Evolutionary conservation across 805 yeast species (phyloP), one percentile per base, ranked within the genome.

Genomic region (Candida ficus): DNA sequence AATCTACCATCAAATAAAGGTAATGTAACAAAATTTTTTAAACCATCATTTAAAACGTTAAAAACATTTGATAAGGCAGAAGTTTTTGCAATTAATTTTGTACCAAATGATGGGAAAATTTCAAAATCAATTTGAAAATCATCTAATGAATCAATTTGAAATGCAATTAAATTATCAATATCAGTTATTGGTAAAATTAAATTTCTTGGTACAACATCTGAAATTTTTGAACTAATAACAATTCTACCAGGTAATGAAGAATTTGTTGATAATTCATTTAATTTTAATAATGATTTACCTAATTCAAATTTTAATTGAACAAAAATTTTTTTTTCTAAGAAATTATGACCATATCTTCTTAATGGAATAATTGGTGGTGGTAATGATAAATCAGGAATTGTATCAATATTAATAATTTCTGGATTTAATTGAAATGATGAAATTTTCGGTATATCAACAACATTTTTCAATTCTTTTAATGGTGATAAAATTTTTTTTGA

Each of bases 341-440:
- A 93, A 60, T 88, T 93, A 62, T 93, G 99, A 13, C 99, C 99
- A 58, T 93, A 93, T 53, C 95, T 77, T 53, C 96, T 73, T 39
- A 93, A 66, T 1, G 99, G 99, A 37, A 93, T 78, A 39, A 93
- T 87, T 4, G 99, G 99, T 1, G 99, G 99, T 1, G 99, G 99
- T 43, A 93, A 69, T 18, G 89, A 78, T 36, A 93, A 72, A 53
- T 88, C 96, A 0, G 99, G 98, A 39, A 93, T 91, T 14, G 79
- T 72, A 49, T 88, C 95, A 7, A 76, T 66, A 39, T 70, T 75
- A 20, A 53, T 41, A 19, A 47, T 37, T 29, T 66, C 70, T 13
- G 61, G 54, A 5, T 41, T 47, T 19, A 56, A 37, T 11, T 46
- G 30, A 28, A 49, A 50, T n/a, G n/a, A n/a, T n/a, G n/a, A n/a